phyloP scores from a whole-genome alignment of 2,329 filamentous ascomycete species.

The Ophiostoma australiae region DNA sequence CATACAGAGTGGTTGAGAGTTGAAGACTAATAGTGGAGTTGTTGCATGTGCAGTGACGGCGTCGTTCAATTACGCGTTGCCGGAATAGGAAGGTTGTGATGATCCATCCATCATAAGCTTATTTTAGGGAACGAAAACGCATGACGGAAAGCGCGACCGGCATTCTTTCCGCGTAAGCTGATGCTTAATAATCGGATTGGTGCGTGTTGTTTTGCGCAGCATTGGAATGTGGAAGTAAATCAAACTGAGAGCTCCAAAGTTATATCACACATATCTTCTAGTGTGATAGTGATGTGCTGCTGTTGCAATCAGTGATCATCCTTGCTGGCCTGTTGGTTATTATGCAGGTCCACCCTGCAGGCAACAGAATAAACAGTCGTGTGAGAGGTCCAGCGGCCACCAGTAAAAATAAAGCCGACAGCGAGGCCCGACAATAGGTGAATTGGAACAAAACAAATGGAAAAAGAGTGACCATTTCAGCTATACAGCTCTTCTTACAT shows the following conservation, averaged over 20 bases:
- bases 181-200: background rate
- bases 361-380: background rate
- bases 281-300: background rate
- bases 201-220: background rate
- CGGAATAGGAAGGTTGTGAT: background rate
- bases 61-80: background rate
- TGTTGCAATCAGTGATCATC: background rate
- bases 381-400: background rate
- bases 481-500: background rate
- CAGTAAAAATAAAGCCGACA: background rate
- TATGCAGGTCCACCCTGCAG: background rate
- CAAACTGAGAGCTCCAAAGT: too few species aligned
- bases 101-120: background rate
- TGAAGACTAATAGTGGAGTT: background rate
- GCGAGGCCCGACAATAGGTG: too few species aligned
- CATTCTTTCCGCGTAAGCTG: background rate
- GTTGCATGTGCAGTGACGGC: background rate
- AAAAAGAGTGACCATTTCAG: background rate
- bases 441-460: background rate
- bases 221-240: too few species aligned
- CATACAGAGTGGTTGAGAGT: too few species aligned
- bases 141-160: background rate
- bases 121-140: background rate
- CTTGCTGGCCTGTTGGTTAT: background rate
- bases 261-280: too few species aligned